Evolutionary conservation across 2,329 filamentous ascomycete genomes (phyloP).

Genomic region (Zelopaecilomyces penicillatus): DNA sequence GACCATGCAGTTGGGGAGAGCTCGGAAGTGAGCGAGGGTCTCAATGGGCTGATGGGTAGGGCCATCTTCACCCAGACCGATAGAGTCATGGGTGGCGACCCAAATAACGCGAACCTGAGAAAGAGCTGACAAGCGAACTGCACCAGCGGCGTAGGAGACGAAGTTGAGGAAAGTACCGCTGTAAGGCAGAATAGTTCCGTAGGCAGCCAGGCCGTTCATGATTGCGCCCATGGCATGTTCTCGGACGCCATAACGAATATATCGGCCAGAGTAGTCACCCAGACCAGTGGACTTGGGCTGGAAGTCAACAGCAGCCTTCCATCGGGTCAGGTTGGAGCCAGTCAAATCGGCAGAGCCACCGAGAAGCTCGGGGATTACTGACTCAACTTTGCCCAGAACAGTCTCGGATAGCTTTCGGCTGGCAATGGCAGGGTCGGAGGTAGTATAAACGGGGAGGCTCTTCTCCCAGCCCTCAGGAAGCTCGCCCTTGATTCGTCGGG

Average conservation of each 20-base stretch:
- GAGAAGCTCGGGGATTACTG: slow-evolving; percentile 76
- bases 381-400: slow-evolving; percentile 81
- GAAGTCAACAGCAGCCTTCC: slow-evolving; percentile 97
- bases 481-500: slow-evolving; percentile 69
- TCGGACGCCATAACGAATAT: slow-evolving; percentile 85
- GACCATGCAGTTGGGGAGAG: slow-evolving; percentile 97
- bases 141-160: slow-evolving; percentile 92
- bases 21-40: slow-evolving; percentile 96
- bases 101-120: slow-evolving; percentile 88
- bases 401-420: slow-evolving; percentile 95
- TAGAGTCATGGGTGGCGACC: slow-evolving; percentile 97
- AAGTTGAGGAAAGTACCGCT: slow-evolving; percentile 99
- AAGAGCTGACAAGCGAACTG: slow-evolving; percentile 86
- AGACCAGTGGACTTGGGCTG: slow-evolving; percentile 80
- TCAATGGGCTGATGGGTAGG: slow-evolving; percentile 99
- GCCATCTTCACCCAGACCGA: slow-evolving; percentile 96
- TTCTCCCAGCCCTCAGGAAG: slow-evolving; percentile 97
- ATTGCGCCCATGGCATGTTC: slow-evolving; percentile 90
- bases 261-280: slow-evolving; percentile 84
- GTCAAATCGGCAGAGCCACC: slow-evolving; percentile 97
- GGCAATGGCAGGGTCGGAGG: slow-evolving; percentile 73
- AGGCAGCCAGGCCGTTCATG: slow-evolving; percentile 91
- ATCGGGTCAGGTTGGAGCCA: slow-evolving; percentile 96
- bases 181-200: slow-evolving; percentile 90
- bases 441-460: slow-evolving; percentile 81